Percentiles rank a stretch among this genome's conserved stretches.
phyloP scores from a whole-genome alignment of 495 filamentous ascomycete species.

The Annulohypoxylon nitens region DNA sequence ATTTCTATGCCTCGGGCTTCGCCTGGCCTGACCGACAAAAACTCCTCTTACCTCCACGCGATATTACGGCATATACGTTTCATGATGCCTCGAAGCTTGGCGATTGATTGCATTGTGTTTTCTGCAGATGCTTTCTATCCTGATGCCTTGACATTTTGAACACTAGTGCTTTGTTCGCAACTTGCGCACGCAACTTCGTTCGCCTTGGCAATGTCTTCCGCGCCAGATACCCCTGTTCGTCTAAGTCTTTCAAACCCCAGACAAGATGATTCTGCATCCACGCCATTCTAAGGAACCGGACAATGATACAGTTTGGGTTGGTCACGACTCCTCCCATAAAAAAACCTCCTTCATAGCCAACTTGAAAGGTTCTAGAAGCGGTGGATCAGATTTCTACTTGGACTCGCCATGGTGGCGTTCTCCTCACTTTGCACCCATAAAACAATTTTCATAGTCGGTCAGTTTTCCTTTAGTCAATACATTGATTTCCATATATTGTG shows the following conservation, averaged over 20 bases:
- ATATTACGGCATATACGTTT: conserved; percentile 36
- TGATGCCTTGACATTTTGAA: conserved; percentile 34
- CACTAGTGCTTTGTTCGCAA: conserved; percentile 22
- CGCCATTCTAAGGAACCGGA: background rate
- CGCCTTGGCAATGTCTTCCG: conserved; percentile 34
- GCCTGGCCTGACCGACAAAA: conserved; percentile 23
- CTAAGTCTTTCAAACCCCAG: conserved; percentile 10
- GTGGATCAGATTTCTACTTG: conserved; percentile 23
- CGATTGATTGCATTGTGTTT: conserved; percentile 28
- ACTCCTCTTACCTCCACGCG: conserved; percentile 19
- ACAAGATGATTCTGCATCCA: conserved; percentile 6
- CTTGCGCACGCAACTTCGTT: conserved; percentile 27
- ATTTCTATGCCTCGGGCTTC: conserved; percentile 32
- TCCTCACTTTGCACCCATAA: conserved; percentile 21
- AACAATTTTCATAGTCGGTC: conserved; percentile 31
- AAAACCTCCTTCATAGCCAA: background rate
- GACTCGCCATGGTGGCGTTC: conserved; percentile 27
- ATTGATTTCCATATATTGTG: conserved; percentile 36
- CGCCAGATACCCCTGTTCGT: conserved; percentile 35
- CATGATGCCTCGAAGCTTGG: conserved; percentile 24
- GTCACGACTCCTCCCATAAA: background rate
- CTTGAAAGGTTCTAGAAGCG: background rate
- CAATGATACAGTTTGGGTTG: background rate
- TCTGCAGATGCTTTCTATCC: conserved; percentile 29
- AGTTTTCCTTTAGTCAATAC: conserved; percentile 45